Conservation (phyloP, 163 green algal species). For the Chlamydomonas reinhardtii region DNA sequence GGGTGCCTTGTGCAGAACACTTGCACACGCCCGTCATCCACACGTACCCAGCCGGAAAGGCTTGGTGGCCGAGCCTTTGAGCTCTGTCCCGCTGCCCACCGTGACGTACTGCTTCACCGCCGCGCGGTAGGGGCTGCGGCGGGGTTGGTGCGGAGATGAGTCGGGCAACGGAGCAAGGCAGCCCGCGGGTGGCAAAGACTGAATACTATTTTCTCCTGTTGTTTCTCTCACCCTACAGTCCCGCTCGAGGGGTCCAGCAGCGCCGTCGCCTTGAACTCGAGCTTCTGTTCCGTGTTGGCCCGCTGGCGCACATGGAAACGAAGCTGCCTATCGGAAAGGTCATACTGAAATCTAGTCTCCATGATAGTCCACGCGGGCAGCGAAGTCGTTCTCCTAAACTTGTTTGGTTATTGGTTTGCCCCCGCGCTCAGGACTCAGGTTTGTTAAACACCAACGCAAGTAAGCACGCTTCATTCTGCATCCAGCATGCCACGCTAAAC, state of each 20-base stretch:
- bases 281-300: constrained; percentile 48
- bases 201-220: too few relatives aligned
- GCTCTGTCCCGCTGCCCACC: not conserved
- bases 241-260: constrained; percentile 48
- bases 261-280: constrained; percentile 51
- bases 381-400: too few relatives aligned
- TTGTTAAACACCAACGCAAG: too few relatives aligned
- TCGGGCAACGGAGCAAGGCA: too few relatives aligned
- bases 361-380: not conserved
- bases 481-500: too few relatives aligned
- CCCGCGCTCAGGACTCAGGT: too few relatives aligned
- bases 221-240: not conserved
- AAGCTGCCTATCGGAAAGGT: constrained; percentile 53
- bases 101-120: constrained; percentile 25
- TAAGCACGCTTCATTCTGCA: too few relatives aligned
- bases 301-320: constrained; percentile 53
- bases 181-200: too few relatives aligned
- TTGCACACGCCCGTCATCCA: too few relatives aligned
- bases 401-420: too few relatives aligned
- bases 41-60: constrained; percentile 12
- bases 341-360: constrained; percentile 56
- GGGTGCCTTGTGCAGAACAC: too few relatives aligned
- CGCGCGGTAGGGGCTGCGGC: constrained; percentile 10
- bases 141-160: not conserved
- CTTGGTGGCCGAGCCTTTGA: constrained; percentile 21